Evolutionary conservation across 768 basidiomycete species (phyloP).

Genomic region (Phylloporus arenicola): DNA sequence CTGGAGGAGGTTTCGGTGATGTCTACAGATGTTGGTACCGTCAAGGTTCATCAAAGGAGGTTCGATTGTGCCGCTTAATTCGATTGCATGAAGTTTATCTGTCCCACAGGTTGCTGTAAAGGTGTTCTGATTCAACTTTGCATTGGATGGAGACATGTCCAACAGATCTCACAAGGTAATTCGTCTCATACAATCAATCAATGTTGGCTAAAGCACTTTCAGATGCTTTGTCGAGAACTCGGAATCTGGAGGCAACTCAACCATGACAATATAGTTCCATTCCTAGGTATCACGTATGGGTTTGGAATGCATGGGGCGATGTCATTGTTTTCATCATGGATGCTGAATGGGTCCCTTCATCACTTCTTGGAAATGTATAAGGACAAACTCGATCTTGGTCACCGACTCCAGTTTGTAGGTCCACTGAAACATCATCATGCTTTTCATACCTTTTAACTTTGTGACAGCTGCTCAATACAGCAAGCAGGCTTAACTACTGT

Average conservation of each 20-base stretch:
- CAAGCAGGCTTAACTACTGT: constrained; percentile 14
- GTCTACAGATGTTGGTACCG: constrained; percentile 11
- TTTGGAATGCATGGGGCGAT: constrained; percentile 21
- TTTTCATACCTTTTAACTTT: no score
- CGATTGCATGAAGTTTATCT: not conserved
- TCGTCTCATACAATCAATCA: accelerated
- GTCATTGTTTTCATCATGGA: constrained; percentile 30
- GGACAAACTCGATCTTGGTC: not conserved
- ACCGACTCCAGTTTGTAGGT: constrained; percentile 15
- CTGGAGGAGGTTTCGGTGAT: constrained; percentile 14
- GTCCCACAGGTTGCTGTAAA: constrained; percentile 20
- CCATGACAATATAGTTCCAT: constrained; percentile 25
- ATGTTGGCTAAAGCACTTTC: accelerated
- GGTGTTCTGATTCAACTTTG: constrained; percentile 13
- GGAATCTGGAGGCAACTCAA: constrained; percentile 25
- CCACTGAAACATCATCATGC: no score
- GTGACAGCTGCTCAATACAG: no score
- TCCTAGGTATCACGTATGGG: constrained; percentile 22
- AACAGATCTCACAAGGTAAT: not conserved
- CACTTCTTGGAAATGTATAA: constrained; percentile 11
- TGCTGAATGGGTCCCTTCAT: constrained; percentile 24
- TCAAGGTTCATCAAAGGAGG: constrained; percentile 3
- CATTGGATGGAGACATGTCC: constrained; percentile 2
- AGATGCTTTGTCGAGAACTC: constrained; percentile 27
- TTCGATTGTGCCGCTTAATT: not conserved